Conservation (phyloP, 352 stramenopile genomes). For the Plasmopara halstedii region DNA sequence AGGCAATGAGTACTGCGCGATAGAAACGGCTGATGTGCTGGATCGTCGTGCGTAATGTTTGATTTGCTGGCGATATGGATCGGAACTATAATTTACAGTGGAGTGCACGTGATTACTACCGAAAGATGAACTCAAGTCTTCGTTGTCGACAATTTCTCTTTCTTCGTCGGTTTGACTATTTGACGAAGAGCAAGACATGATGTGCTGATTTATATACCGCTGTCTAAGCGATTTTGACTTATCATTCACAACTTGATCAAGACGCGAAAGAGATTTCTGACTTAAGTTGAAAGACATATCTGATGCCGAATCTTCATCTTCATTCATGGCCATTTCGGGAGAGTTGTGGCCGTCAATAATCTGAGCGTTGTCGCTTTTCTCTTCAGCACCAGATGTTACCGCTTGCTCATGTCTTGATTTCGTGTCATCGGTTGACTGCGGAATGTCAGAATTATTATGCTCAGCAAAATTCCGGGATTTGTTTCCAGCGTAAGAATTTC, state of each 20-base stretch:
- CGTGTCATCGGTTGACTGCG: too few species aligned
- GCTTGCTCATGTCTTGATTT: too few species aligned
- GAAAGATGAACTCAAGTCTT: conserved; percentile 2
- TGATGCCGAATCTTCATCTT: conserved; percentile 8
- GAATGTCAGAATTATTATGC: too few species aligned
- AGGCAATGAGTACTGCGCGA: conserved; percentile 52
- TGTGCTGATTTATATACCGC: conserved; percentile 17
- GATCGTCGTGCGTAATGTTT: conserved; percentile 16
- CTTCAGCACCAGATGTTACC: not conserved
- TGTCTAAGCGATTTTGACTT: conserved; percentile 11
- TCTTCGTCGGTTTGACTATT: conserved; percentile 8
- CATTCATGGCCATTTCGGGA: not conserved
- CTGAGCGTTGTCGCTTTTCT: not conserved
- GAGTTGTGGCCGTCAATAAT: not conserved
- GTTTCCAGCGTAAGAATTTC: too few species aligned
- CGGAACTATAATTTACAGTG: conserved; percentile 5
- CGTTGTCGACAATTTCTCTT: not conserved
- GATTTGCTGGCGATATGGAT: conserved; percentile 22
- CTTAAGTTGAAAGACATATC: conserved; percentile 15
- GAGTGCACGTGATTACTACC: not conserved
- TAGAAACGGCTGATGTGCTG: conserved; percentile 21
- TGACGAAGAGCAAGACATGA: conserved; percentile 21
- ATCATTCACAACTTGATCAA: conserved; percentile 13
- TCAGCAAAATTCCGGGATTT: too few species aligned
- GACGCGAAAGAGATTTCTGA: conserved; percentile 13